Percentiles rank a stretch among this genome's conserved stretches.
Conservation (phyloP, 176 grass and related monocot species). For the Oryza longistaminata region DNA sequence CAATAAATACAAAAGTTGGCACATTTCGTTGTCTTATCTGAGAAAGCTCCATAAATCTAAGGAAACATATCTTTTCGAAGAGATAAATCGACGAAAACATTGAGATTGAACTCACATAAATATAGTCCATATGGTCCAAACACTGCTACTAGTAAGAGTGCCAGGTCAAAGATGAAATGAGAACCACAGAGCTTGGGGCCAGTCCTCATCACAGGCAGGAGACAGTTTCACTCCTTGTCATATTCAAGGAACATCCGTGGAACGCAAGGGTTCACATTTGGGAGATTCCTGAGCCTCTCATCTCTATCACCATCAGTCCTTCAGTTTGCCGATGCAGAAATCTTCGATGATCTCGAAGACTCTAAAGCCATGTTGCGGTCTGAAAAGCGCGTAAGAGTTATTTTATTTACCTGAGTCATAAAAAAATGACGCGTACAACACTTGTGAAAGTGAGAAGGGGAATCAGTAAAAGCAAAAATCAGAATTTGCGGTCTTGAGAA, state of each 20-base stretch:
- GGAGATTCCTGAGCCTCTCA: background rate
- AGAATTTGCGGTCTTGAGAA: background rate
- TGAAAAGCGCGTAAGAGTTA: slow-evolving; percentile 45
- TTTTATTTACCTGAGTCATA: background rate
- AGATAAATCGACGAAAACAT: slow-evolving; percentile 26
- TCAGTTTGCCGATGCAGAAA: slow-evolving; percentile 77
- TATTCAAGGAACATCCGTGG: slow-evolving; percentile 14
- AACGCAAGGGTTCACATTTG: slow-evolving; percentile 39
- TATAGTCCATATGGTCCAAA: slow-evolving; percentile 24
- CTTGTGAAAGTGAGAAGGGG: background rate
- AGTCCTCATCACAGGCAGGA: background rate
- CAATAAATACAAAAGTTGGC: slow-evolving; percentile 17
- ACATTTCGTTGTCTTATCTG: background rate
- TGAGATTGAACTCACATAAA: background rate
- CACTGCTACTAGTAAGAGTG: slow-evolving; percentile 28
- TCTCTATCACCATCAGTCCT: slow-evolving; percentile 41
- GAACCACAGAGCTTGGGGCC: slow-evolving; percentile 27
- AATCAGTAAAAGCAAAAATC: slow-evolving; percentile 15
- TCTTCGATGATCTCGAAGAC: slow-evolving; percentile 96
- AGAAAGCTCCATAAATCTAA: slow-evolving; percentile 5
- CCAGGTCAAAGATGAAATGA: slow-evolving; percentile 38
- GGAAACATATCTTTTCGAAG: slow-evolving; percentile 15
- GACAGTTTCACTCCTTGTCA: background rate
- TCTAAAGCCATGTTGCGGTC: slow-evolving; percentile 72
- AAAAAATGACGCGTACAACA: background rate